Evolutionary conservation across 169 alveolate genomes (phyloP).

Genomic region (Eimeria maxima): DNA sequence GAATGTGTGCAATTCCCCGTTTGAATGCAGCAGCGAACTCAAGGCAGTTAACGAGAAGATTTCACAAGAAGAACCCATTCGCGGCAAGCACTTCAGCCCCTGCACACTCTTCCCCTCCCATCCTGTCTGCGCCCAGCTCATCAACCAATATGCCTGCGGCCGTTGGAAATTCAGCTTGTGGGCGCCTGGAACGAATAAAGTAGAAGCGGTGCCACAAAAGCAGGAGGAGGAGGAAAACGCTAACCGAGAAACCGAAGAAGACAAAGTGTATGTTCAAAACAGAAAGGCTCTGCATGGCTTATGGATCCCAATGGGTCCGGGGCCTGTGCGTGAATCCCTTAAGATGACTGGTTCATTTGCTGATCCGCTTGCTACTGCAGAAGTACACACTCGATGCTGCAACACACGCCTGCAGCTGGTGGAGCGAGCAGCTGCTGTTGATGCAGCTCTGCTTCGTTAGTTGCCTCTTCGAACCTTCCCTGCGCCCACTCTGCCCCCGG

Average conservation of each 20-base stretch:
- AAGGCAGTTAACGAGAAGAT: background rate
- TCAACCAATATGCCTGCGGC: constrained; percentile 50
- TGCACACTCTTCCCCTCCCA: constrained; percentile 37
- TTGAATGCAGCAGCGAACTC: background rate
- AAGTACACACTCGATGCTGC: no score
- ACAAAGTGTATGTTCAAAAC: background rate
- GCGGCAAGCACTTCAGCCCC: constrained; percentile 11
- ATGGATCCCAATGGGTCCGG: no score
- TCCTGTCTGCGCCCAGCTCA: constrained; percentile 44
- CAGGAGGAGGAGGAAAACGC: background rate
- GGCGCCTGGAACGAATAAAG: background rate
- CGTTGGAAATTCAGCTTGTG: constrained; percentile 22
- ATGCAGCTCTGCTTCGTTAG: background rate
- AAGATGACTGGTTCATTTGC: no score
- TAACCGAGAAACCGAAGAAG: background rate
- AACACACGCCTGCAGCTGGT: no score
- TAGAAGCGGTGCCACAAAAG: background rate
- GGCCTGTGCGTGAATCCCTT: no score
- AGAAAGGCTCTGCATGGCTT: background rate
- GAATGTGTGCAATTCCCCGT: background rate
- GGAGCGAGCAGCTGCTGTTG: no score
- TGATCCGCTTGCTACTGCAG: no score
- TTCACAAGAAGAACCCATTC: background rate
- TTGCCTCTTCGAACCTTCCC: no score
- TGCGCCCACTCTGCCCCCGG: no score